A percentile compares a stretch with the other conserved stretches of the same genome.
Evolutionary conservation across 805 yeast genomes (phyloP).

Genomic region (Starmerella bombicola): DNA sequence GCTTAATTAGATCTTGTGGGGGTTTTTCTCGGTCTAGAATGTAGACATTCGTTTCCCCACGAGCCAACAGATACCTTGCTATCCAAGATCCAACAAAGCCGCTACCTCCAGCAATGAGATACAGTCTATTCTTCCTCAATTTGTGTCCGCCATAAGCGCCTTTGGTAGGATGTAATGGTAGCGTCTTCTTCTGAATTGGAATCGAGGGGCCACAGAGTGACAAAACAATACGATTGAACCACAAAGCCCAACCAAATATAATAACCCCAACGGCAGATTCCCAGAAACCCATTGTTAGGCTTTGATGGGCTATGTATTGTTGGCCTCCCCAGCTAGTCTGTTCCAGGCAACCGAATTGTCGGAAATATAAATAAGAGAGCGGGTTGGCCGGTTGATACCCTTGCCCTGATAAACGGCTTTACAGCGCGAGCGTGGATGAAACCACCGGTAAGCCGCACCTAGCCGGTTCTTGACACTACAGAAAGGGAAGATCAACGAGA

Average conservation of each 20-base stretch:
- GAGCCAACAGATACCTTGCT: constrained; percentile 23
- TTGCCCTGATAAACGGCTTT: too few species aligned
- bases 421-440: too few species aligned
- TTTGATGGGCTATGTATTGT: too few species aligned
- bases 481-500: too few species aligned
- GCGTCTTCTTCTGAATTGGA: constrained; percentile 12
- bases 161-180: constrained; percentile 14
- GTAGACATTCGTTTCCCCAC: constrained; percentile 21
- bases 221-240: constrained; percentile 10
- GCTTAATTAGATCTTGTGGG: constrained; percentile 22
- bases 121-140: constrained; percentile 12
- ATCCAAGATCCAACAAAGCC: constrained; percentile 28
- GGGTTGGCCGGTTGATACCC: too few species aligned
- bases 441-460: too few species aligned
- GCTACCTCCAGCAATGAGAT: constrained; percentile 25
- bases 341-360: too few species aligned
- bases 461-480: too few species aligned
- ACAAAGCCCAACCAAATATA: constrained; percentile 4
- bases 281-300: too few species aligned
- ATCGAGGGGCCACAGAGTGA: constrained; percentile 2
- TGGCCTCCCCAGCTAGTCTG: too few species aligned
- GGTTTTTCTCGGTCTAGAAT: constrained; percentile 21
- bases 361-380: too few species aligned
- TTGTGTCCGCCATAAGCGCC: constrained; percentile 13
- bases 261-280: too few species aligned